Conservation (phyloP, 192 early-diverging fungal genomes). For the Coemansia sp. region DNA sequence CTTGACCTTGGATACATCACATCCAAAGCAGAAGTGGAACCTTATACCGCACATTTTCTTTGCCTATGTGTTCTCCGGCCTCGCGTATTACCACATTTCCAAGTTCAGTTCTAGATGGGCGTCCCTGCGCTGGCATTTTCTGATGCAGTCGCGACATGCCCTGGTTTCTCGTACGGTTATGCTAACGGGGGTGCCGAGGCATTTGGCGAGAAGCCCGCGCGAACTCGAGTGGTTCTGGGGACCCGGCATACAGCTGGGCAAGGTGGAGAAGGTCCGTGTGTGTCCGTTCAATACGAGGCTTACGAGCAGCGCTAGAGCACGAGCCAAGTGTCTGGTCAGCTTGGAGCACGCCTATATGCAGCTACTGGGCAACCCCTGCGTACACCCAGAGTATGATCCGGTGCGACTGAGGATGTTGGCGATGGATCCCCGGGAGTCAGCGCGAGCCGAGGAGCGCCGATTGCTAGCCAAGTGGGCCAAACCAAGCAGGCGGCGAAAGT, state of each 20-base stretch:
- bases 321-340: conserved; percentile 55
- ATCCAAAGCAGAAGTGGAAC: conserved; percentile 43
- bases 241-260: conserved; percentile 56
- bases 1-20: conserved; percentile 34
- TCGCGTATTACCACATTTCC: conserved; percentile 53
- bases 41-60: conserved; percentile 52
- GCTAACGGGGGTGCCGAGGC: conserved; percentile 64
- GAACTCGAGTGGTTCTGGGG: conserved; percentile 68
- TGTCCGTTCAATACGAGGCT: conserved; percentile 58
- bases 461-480: conserved; percentile 40
- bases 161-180: conserved; percentile 64
- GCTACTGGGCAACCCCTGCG: conserved; percentile 71
- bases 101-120: conserved; percentile 52
- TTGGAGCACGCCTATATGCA: conserved; percentile 59
- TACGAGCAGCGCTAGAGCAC: conserved; percentile 56
- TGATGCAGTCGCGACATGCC: conserved; percentile 49
- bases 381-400: conserved; percentile 62
- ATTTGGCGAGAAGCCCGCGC: conserved; percentile 53
- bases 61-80: conserved; percentile 45
- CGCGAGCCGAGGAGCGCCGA: conserved; percentile 21
- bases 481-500: conserved; percentile 8
- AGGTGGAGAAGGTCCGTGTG: conserved; percentile 66
- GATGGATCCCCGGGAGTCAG: conserved; percentile 12
- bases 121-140: conserved; percentile 55
- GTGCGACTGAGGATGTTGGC: conserved; percentile 27